Percentiles rank a stretch among this genome's conserved stretches.
Conservation (phyloP, 1,139 yeast genomes). For the Kurtzmaniella quercitrusa region DNA sequence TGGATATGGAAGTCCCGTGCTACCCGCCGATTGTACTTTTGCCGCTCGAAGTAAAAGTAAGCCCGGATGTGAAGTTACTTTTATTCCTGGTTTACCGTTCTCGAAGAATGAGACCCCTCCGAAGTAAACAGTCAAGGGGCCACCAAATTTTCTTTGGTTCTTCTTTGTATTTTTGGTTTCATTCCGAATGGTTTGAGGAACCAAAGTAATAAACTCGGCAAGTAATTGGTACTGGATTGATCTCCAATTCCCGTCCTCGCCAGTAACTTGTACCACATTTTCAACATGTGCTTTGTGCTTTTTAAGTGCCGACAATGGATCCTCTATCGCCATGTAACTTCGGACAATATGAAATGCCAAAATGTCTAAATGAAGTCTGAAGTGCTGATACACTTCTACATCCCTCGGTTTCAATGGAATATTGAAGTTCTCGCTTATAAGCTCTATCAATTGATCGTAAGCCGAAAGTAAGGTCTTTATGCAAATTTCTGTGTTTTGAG, state of each 20-base stretch:
- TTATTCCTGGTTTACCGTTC: conserved; percentile 13
- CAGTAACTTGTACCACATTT: conserved; percentile 23
- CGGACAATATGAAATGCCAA: conserved; percentile 62
- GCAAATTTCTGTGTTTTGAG: conserved; percentile 32
- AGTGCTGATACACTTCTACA: conserved; percentile 22
- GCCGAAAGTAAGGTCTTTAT: conserved; percentile 29
- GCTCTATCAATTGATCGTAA: conserved; percentile 28
- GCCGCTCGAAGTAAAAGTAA: conserved; percentile 26
- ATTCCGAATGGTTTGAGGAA: conserved; percentile 43
- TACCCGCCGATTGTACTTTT: conserved; percentile 8
- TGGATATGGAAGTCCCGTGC: conserved; percentile 2
- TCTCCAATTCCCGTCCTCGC: conserved; percentile 31
- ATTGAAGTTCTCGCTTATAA: conserved; percentile 20
- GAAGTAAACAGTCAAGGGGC: conserved; percentile 15
- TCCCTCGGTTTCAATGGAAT: conserved; percentile 25
- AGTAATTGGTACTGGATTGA: conserved; percentile 50
- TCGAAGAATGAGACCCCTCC: conserved; percentile 36
- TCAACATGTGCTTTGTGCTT: conserved; percentile 64
- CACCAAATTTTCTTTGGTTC: conserved; percentile 8
- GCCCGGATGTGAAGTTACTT: conserved; percentile 28
- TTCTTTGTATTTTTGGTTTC: conserved; percentile 15
- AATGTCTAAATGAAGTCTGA: conserved; percentile 52
- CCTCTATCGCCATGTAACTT: conserved; percentile 57
- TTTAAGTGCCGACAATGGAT: conserved; percentile 54
- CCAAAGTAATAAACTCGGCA: conserved; percentile 47